A percentile compares a stretch with the other conserved stretches of the same genome.
These are phyloP conservation scores for Boeremia exigua DNA, from an alignment of 2,329 filamentous ascomycete species.

Conservation along the genomic window DNA sequence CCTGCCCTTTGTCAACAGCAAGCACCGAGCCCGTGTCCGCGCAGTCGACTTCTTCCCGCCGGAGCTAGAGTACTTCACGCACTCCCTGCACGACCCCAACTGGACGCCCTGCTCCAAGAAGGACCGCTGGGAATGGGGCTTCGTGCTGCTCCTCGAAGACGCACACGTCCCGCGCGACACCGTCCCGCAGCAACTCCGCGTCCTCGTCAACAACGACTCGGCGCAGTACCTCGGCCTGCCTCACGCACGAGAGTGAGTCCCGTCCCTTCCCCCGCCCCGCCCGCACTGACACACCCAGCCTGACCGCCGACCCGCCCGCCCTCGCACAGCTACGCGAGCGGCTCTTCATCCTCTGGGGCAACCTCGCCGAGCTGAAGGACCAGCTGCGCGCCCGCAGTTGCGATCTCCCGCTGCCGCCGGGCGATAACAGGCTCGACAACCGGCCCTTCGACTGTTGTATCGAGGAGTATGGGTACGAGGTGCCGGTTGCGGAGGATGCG, in stretches of 20 bases:
- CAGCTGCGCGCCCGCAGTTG: conserved; percentile 62
- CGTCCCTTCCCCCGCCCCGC: too few species aligned
- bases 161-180: conserved; percentile 49
- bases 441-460: conserved; percentile 50
- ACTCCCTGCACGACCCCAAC: conserved; percentile 46
- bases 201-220: conserved; percentile 67
- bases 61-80: conserved; percentile 73
- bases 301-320: conserved; percentile 58
- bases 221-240: conserved; percentile 64
- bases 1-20: conserved; percentile 76
- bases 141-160: conserved; percentile 80
- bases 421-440: conserved; percentile 44
- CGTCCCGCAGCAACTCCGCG: conserved; percentile 60
- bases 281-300: conserved; percentile 50
- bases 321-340: conserved; percentile 68
- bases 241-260: conserved; percentile 62
- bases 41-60: conserved; percentile 81
- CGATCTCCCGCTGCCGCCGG: conserved; percentile 33
- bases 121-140: conserved; percentile 80
- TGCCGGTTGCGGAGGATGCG: conserved; percentile 17
- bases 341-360: conserved; percentile 83
- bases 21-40: conserved; percentile 73
- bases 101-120: conserved; percentile 48
- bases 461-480: conserved; percentile 34
- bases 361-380: conserved; percentile 64